Base-by-base conservation (phyloP, 257 asterid species). In the Osmanthus fragrans region DNA sequence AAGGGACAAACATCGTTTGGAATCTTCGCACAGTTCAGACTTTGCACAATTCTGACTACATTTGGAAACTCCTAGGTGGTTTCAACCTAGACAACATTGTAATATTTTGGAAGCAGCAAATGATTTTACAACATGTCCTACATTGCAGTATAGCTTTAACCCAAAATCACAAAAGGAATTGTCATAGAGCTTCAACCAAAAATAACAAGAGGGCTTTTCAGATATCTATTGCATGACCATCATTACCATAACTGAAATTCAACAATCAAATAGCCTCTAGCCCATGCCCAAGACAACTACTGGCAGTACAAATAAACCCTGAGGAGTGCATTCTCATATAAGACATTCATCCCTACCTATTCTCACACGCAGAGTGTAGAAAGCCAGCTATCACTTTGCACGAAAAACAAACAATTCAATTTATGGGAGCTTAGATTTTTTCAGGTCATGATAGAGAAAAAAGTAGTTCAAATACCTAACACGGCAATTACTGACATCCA, bases 401-500 rank as follows among this genome's bases (percentile, higher is more conserved):
- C 69, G 67, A 72, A 69, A 63, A 27, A 34, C 71, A 79, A 76
- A n/a, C 71, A 32, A 69, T 58, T 60, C 70, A 83, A 78, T 72
- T 77, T 51, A 70, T 73, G 60, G 73, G 56, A 76, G 73, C 42
- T 70, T 33, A 39, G 79, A 76, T 77, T 56, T 36, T 58, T 9
- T 7, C 45, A 9, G 66, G 75, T 72, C 75, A 36, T 36, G 36
- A 68, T 23, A n/a, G 36, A 30, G 34, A 37, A 29, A 21, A 21
- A 66, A 15, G 5, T 70, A 75, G 75, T 77, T 47, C 49, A 12
- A 80, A 75, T 73, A 78, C 81, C 65, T 63, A n/a, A 75, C 51
- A 54, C 65, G 67, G 72, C 79, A 78, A 73, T 49, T 68, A 40
- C 45, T 80, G 79, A 78, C 79, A 85, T 83, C 88, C 80, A 74